Conservation (phyloP, 2,329 filamentous ascomycete species). For the Venturia pyrina region DNA sequence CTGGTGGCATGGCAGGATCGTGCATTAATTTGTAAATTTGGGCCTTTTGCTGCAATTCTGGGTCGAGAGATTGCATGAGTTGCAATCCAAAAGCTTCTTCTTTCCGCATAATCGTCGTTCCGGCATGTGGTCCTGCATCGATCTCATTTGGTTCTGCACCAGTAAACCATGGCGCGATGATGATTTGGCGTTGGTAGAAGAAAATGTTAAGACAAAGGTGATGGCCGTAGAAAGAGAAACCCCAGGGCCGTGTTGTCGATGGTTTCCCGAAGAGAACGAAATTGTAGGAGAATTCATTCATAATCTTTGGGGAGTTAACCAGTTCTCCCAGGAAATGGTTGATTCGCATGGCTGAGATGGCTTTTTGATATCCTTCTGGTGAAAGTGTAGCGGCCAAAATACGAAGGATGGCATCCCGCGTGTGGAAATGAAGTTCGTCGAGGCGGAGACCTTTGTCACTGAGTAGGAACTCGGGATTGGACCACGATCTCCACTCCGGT, state of each 20-base stretch:
- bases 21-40: slow-evolving; percentile 50
- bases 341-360: slow-evolving; percentile 58
- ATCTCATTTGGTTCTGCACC: slow-evolving; percentile 72
- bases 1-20: slow-evolving; percentile 46
- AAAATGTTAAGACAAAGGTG: slow-evolving; percentile 67
- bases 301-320: slow-evolving; percentile 49
- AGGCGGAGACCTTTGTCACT: slow-evolving; percentile 59
- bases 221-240: slow-evolving; percentile 67
- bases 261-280: slow-evolving; percentile 60
- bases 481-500: slow-evolving; percentile 61
- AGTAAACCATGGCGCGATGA: slow-evolving; percentile 66
- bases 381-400: slow-evolving; percentile 53
- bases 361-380: slow-evolving; percentile 61
- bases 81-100: slow-evolving; percentile 56
- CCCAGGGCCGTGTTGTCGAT: slow-evolving; percentile 52
- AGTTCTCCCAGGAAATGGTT: slow-evolving; percentile 67
- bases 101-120: slow-evolving; percentile 54
- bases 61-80: slow-evolving; percentile 55
- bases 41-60: slow-evolving; percentile 38
- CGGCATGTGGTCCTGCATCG: slow-evolving; percentile 51
- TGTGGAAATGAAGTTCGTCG: slow-evolving; percentile 44
- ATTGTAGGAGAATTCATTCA: slow-evolving; percentile 71
- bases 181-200: slow-evolving; percentile 53
- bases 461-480: slow-evolving; percentile 64
- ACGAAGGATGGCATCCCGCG: slow-evolving; percentile 37